These are phyloP conservation scores for Aureobasidium sp. DNA, from an alignment of 2,329 filamentous ascomycete genomes.

Conservation along the genomic window DNA sequence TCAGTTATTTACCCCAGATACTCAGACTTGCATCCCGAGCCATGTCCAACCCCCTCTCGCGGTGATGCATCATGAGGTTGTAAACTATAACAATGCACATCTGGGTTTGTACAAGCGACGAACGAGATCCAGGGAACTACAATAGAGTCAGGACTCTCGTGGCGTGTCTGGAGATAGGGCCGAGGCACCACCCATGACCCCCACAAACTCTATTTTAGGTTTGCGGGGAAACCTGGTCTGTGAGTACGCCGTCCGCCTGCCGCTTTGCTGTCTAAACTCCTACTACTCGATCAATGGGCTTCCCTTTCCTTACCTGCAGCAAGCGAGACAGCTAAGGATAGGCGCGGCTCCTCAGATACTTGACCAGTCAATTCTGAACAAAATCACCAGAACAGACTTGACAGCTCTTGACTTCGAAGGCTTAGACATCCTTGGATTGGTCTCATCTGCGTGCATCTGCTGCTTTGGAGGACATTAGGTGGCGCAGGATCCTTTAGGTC, in stretches of 20 bases:
- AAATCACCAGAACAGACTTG: not conserved
- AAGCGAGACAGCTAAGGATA: not conserved
- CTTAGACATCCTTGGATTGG: not conserved
- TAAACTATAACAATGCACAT: too few relatives aligned
- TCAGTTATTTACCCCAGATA: too few relatives aligned
- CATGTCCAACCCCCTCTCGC: too few relatives aligned
- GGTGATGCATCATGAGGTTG: too few relatives aligned
- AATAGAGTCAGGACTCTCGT: too few relatives aligned
- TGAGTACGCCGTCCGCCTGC: not conserved
- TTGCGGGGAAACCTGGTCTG: not conserved
- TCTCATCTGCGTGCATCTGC: not conserved
- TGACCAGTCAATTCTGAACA: not conserved
- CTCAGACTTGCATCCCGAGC: too few relatives aligned
- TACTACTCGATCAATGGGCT: not conserved
- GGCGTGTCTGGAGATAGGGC: not conserved
- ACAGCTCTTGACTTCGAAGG: too few relatives aligned
- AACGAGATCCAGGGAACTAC: too few relatives aligned
- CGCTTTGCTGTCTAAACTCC: not conserved
- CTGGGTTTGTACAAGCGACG: too few relatives aligned
- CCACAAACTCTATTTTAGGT: not conserved
- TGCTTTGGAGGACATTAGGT: not conserved
- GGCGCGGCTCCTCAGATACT: not conserved
- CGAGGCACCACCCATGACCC: not conserved
- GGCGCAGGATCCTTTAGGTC: not conserved
- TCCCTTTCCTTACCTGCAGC: too few relatives aligned